Base-by-base conservation (phyloP, 169 alveolate species). In the Plasmodium gonderi region DNA sequence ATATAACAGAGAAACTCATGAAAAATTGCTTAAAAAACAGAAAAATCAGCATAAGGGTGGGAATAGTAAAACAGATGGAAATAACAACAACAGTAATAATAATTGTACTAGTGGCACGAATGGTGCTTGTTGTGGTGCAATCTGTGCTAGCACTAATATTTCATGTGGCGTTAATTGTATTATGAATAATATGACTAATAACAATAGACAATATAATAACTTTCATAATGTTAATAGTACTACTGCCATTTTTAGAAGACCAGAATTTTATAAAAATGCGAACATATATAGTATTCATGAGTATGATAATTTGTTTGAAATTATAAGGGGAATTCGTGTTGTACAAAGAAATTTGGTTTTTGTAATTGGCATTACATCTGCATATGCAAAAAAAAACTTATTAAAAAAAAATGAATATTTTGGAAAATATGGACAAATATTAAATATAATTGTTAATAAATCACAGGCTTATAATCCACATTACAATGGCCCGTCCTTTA, bases 381-480 rank as follows among this genome's bases (percentile, higher is more conserved):
- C 95, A 44, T 78, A 96, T 38, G 99, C 98, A 11, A 96, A 95
- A 85, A 96, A 96, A 95, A 97, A 97, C 81, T 93, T 97, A 12
- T 87, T 97, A 83, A 95, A 96, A 91, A 95, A 96, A 45, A 94
- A 91, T 64, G 98, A 97, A 85, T 96, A 95, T 82, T 97, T 97
- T 82, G 99, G 99, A 14, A 97, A 96, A 92, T 97, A 96, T 78
- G 99, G 99, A 0, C 95, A 96, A 76, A 97, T 97, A 26, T 93
- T 95, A 49, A 97, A 96, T 80, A 96, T 97, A 42, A 97, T 97
- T 74, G 94, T 97, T 33, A 95, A 96, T 67, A 96, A 96, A 85
- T 96, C 97, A 77, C 97, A 97, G 74, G 95, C 96, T n/a, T 97
- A 96, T 92, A 97, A 94, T 90, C 93, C 97, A n/a, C 94, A 92